These are phyloP conservation scores for Fragilaria radians DNA, from an alignment of 108 stramenopile species.

Conservation along the genomic window DNA sequence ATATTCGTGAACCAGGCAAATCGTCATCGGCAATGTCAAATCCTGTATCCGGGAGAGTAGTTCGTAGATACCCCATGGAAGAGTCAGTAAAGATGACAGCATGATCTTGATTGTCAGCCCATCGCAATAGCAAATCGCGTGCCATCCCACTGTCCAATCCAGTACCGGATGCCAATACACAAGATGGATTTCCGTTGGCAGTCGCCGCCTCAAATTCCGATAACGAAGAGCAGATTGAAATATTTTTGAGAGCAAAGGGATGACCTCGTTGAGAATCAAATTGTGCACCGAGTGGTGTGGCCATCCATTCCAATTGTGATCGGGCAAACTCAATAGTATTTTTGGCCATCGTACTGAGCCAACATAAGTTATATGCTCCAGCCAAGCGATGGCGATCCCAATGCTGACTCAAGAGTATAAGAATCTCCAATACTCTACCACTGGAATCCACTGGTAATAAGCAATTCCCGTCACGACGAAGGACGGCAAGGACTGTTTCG, in stretches of 20 bases:
- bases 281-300: slow-evolving; percentile 41
- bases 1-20: slow-evolving; percentile 34
- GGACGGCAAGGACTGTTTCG: slow-evolving; percentile 62
- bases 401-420: slow-evolving; percentile 69
- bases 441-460: slow-evolving; percentile 86
- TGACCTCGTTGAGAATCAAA: slow-evolving; percentile 51
- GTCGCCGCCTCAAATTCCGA: slow-evolving; percentile 49
- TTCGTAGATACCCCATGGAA: slow-evolving; percentile 40
- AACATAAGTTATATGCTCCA: slow-evolving; percentile 73
- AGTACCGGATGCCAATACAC: slow-evolving; percentile 70
- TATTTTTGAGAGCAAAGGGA: slow-evolving; percentile 49
- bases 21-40: slow-evolving; percentile 17
- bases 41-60: background rate
- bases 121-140: slow-evolving; percentile 68
- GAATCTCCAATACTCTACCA: slow-evolving; percentile 83
- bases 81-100: slow-evolving; percentile 77
- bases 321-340: slow-evolving; percentile 88
- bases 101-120: slow-evolving; percentile 76
- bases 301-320: slow-evolving; percentile 87
- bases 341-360: slow-evolving; percentile 80
- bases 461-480: slow-evolving; percentile 89
- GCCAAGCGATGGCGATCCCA: slow-evolving; percentile 76
- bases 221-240: slow-evolving; percentile 45
- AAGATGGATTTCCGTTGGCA: slow-evolving; percentile 54
- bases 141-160: slow-evolving; percentile 75